These are phyloP conservation scores for Hericium alpestre DNA, from an alignment of 768 basidiomycete genomes.

Conservation along the genomic window DNA sequence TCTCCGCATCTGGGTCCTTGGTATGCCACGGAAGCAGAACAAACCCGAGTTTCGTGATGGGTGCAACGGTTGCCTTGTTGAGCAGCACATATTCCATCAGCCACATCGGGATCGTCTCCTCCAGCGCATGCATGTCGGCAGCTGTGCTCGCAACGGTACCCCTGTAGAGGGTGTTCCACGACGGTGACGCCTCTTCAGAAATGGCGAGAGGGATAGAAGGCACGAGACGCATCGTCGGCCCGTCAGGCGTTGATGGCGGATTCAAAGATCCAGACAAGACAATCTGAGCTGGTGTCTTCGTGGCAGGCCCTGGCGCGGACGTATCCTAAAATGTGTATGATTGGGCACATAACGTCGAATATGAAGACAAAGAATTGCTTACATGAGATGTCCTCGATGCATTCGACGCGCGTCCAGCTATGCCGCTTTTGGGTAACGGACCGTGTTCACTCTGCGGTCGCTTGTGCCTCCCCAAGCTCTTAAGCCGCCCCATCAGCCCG, in stretches of 20 bases:
- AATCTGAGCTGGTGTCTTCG: slow-evolving; percentile 38
- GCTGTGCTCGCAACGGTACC: slow-evolving; percentile 52
- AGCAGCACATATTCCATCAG: slow-evolving; percentile 75
- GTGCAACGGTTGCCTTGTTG: slow-evolving; percentile 43
- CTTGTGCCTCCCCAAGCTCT: slow-evolving; percentile 57
- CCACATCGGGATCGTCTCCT: slow-evolving; percentile 80
- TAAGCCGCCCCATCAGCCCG: slow-evolving; percentile 72
- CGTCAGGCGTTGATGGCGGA: slow-evolving; percentile 65
- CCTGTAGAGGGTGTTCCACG: slow-evolving; percentile 71
- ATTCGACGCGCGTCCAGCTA: not conserved
- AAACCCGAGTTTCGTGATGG: slow-evolving; percentile 76
- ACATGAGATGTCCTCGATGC: not conserved
- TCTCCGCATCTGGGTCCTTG: slow-evolving; percentile 45
- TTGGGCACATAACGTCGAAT: not conserved
- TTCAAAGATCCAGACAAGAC: slow-evolving; percentile 45
- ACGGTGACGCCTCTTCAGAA: slow-evolving; percentile 67
- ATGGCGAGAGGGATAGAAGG: slow-evolving; percentile 59
- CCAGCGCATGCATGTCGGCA: slow-evolving; percentile 45
- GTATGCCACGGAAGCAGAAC: slow-evolving; percentile 69
- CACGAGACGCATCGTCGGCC: slow-evolving; percentile 54
- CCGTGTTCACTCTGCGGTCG: slow-evolving; percentile 22
- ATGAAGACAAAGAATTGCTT: not conserved
- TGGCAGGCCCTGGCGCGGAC: slow-evolving; percentile 15
- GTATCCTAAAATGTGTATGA: not conserved
- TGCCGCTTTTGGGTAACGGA: slow-evolving; percentile 3